These are phyloP conservation scores for Ganoderma leucocontextum DNA, from an alignment of 1,284 basidiomycete species.

Conservation along the genomic window DNA sequence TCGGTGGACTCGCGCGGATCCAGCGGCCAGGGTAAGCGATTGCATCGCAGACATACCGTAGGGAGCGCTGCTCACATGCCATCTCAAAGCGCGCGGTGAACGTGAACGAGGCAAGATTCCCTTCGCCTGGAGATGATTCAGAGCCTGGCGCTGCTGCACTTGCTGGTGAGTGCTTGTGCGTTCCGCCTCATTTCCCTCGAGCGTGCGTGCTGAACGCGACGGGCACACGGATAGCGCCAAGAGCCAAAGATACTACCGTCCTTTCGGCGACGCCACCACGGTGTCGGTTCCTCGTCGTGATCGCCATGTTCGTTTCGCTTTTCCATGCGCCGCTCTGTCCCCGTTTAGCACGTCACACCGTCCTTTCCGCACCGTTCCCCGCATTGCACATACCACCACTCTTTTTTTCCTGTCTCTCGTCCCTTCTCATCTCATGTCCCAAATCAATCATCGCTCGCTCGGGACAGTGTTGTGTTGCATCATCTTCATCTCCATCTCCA, in stretches of 20 bases:
- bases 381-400: conserved; percentile 3
- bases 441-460: not conserved
- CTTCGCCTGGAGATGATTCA: conserved; percentile 7
- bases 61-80: conserved; percentile 34
- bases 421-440: not conserved
- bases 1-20: conserved; percentile 40
- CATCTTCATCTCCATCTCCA: not conserved
- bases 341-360: not conserved
- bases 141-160: not conserved
- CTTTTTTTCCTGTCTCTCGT: not conserved
- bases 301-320: conserved; percentile 2
- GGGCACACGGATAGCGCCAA: not conserved
- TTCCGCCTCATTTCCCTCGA: not conserved
- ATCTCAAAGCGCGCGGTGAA: conserved; percentile 27
- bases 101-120: conserved; percentile 6
- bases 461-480: conserved; percentile 12
- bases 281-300: not conserved
- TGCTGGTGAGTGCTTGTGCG: not conserved
- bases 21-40: conserved; percentile 39
- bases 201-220: not conserved
- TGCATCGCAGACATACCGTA: conserved; percentile 41
- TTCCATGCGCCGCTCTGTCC: not conserved
- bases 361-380: conserved; percentile 3
- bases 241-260: not conserved
- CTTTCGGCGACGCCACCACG: not conserved